phyloP scores from a whole-genome alignment of 305 asterid genomes.

The Fraxinus albicans region DNA sequence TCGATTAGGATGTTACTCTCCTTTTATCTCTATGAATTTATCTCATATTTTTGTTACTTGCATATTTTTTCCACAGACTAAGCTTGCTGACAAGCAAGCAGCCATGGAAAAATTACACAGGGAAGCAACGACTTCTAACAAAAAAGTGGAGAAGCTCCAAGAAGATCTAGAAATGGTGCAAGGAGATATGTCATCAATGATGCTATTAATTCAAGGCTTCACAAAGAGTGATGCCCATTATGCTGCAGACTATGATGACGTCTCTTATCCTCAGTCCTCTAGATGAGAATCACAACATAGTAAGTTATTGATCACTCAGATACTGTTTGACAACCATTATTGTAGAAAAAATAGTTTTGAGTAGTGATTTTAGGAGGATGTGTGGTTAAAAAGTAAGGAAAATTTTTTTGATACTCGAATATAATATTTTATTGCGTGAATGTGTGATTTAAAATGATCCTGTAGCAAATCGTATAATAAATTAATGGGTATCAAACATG shows the following conservation, averaged over 20 bases:
- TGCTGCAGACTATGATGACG: slow-evolving; percentile 49
- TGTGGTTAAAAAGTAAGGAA: neutral
- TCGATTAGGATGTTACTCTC: neutral
- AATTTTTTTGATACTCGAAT: neutral
- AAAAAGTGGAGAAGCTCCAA: slow-evolving; percentile 72
- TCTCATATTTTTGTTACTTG: neutral
- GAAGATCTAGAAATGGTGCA: slow-evolving; percentile 57
- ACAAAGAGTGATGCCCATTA: slow-evolving; percentile 36
- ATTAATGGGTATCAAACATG: neutral
- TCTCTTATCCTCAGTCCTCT: slow-evolving; percentile 27
- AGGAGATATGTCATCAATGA: slow-evolving; percentile 64
- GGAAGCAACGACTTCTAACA: slow-evolving; percentile 73
- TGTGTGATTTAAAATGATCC: neutral
- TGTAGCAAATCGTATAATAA: neutral
- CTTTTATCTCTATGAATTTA: neutral
- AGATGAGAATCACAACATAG: slow-evolving; percentile 45
- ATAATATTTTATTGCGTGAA: neutral
- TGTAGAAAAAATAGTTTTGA: neutral
- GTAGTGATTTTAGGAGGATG: neutral
- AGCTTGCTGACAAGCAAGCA: slow-evolving; percentile 96
- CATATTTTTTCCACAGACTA: slow-evolving; percentile 43
- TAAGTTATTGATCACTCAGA: slow-evolving; percentile 35
- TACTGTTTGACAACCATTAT: neutral
- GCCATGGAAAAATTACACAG: slow-evolving; percentile 85
- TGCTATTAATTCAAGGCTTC: slow-evolving; percentile 68